Base-by-base conservation (phyloP, 768 basidiomycete species). In the Lactifluus subvellereus region DNA sequence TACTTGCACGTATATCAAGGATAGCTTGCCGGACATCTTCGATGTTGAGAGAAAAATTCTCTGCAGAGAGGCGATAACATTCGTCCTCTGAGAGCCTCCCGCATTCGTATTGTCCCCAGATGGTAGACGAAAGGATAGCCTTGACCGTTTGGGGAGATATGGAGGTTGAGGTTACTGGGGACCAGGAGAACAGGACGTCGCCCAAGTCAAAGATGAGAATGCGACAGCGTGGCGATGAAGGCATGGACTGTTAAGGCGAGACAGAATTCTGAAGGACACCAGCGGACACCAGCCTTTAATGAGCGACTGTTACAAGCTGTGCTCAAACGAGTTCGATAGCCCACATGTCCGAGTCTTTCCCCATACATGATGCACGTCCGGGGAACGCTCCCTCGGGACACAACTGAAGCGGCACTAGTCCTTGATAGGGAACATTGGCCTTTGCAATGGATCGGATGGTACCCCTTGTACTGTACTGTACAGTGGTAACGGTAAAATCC, bases 161-260 rank as follows among this genome's bases (percentile, higher is more conserved):
- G 43, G 71, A 71, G 6, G 79, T 80, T 50, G 74, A 76, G 0
- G 80, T 80, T 1, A 75, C 64, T 1, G 79, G 68, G 4, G 80
- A 82, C 82, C 82, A 84, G 47, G 74, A 74, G 69, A 84, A 82
- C 32, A 83, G 74, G 27, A 83, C 82, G 65, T 82, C 82, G 20
- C 82, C 81, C 16, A 83, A 70, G 70, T 83, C 82, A 67, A 82
- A 77, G 66, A 83, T 77, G 66, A 82, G 71, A 7, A 77, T 70
- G 14, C 66, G 57, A 45, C 65, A 68, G 22, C 61, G 57, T 10
- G 65, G 61, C 1, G 60, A 48, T 5, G 45, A 37, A 22, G 61
- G 40, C 67, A 66, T 67, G 38, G 3, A 33, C 1, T 1, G 8
- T 3, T 14, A 52, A 33, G 20, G 47, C 5, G 8, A 56, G 18